phyloP scores from a whole-genome alignment of 345 rosid genomes.

The Pistacia atlantica region DNA sequence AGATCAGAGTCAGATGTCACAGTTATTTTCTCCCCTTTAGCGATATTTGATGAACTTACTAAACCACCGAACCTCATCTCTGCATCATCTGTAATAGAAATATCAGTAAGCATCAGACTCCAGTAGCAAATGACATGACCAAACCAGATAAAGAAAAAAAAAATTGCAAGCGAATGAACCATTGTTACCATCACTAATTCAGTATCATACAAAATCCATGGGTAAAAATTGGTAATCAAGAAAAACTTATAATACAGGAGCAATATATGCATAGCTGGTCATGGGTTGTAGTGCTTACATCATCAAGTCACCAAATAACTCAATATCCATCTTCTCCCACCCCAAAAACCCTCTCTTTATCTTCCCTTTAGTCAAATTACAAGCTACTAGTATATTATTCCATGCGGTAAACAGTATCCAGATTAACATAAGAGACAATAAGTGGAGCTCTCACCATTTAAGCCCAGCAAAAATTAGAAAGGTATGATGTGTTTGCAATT shows the following conservation, averaged over 20 bases:
- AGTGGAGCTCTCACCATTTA: not conserved
- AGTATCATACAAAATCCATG: not conserved
- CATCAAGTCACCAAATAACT: too few species aligned
- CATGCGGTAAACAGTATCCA: not conserved
- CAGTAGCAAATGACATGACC: not conserved
- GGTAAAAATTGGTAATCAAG: not conserved
- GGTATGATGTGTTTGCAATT: not conserved
- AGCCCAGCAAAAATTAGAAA: not conserved
- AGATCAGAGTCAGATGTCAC: slow-evolving; percentile 81
- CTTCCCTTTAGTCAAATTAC: not conserved
- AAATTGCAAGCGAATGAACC: not conserved
- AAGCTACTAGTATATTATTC: slow-evolving; percentile 4
- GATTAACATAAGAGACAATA: slow-evolving; percentile 1
- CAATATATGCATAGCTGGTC: not conserved
- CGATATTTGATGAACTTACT: slow-evolving; percentile 80
- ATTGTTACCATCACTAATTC: not conserved
- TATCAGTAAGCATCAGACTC: not conserved
- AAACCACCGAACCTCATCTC: slow-evolving; percentile 88
- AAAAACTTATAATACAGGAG: not conserved
- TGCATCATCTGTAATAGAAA: slow-evolving; percentile 48
- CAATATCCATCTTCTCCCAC: too few species aligned
- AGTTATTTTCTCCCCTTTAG: slow-evolving; percentile 56
- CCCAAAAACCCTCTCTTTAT: not conserved
- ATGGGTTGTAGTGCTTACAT: not conserved
- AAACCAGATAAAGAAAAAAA: not conserved